A percentile compares a stretch with the other conserved stretches of the same genome.
Conservation (phyloP, 768 basidiomycete species). For the Trametes sanguinea region DNA sequence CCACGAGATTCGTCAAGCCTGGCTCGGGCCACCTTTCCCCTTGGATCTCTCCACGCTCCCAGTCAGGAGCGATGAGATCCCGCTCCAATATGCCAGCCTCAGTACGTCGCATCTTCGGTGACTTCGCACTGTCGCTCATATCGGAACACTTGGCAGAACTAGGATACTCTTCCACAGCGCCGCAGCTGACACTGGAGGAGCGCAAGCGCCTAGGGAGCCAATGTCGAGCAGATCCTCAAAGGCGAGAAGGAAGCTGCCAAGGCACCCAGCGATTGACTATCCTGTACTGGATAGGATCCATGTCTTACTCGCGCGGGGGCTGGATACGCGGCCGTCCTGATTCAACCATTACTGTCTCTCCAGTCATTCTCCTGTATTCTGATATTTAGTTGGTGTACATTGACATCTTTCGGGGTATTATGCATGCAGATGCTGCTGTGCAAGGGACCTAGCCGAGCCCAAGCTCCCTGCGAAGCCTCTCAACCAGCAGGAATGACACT, state of each 20-base stretch:
- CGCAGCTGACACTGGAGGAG: conserved; percentile 57
- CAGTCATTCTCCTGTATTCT: too few species aligned
- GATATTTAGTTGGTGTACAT: too few species aligned
- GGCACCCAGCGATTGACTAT: conserved; percentile 45
- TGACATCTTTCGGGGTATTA: neutral
- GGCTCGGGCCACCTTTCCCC: conserved; percentile 73
- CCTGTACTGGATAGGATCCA: neutral
- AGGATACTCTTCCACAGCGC: conserved; percentile 62
- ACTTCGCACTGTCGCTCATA: neutral
- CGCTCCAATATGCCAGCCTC: conserved; percentile 62
- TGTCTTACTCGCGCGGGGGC: too few species aligned
- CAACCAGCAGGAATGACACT: conserved; percentile 39
- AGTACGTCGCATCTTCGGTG: conserved; percentile 16
- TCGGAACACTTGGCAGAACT: conserved; percentile 45
- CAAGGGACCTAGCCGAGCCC: neutral
- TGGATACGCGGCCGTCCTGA: too few species aligned
- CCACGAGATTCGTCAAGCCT: conserved; percentile 68
- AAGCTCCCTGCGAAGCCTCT: conserved; percentile 30
- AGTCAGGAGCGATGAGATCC: conserved; percentile 52
- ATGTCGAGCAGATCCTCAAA: conserved; percentile 58
- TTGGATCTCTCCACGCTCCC: conserved; percentile 63
- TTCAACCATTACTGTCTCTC: too few species aligned
- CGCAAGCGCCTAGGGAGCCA: conserved; percentile 59
- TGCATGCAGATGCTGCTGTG: neutral
- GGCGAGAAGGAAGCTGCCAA: conserved; percentile 69